Percentiles rank a stretch among this genome's conserved stretches.
phyloP scores from a whole-genome alignment of 2,329 filamentous ascomycete species.

The Penicillium verrucosum region DNA sequence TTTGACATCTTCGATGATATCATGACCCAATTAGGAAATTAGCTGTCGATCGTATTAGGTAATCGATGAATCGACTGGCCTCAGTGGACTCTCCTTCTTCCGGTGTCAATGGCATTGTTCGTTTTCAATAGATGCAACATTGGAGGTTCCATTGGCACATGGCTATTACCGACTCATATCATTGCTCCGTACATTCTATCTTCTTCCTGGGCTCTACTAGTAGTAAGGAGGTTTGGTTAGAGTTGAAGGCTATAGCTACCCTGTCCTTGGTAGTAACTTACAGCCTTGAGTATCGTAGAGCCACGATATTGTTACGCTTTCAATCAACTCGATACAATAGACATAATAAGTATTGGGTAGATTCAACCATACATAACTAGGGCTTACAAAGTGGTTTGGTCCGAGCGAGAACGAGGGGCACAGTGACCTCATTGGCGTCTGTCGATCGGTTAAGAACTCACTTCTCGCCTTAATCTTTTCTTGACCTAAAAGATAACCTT shows the following conservation, averaged over 20 bases:
- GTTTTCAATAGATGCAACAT: neutral
- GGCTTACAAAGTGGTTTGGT: neutral
- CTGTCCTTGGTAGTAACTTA: neutral
- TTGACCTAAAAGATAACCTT: neutral
- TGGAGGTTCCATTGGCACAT: neutral
- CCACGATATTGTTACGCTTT: no score
- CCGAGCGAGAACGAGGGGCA: neutral
- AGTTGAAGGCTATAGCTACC: neutral
- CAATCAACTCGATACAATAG: neutral
- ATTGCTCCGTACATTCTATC: neutral
- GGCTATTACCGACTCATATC: neutral
- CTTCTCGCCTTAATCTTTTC: neutral
- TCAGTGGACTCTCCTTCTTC: neutral
- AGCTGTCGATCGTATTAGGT: conserved; percentile 1
- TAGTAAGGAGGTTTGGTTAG: neutral
- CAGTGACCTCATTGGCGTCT: conserved; percentile 4
- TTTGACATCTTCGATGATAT: neutral
- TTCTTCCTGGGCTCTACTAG: neutral
- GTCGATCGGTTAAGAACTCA: neutral
- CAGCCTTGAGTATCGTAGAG: neutral
- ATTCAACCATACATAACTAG: neutral
- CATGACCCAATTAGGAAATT: neutral
- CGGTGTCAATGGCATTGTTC: conserved; percentile 5
- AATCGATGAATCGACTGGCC: neutral
- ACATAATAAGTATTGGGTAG: neutral